Base-by-base conservation (phyloP, 2,329 filamentous ascomycete species). In the Alternaria infectoria region DNA sequence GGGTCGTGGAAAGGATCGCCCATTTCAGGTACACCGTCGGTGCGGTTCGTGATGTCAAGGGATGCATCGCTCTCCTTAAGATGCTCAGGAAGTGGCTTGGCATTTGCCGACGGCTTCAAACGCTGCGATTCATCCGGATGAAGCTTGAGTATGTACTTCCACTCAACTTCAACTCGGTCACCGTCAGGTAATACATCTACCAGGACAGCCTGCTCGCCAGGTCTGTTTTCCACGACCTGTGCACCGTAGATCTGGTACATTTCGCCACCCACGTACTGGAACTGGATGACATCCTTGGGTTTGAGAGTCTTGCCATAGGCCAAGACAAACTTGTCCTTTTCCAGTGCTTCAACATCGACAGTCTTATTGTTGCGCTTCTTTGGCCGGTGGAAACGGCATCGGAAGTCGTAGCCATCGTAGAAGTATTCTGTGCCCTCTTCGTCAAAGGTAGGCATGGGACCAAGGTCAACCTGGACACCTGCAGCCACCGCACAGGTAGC, bases 221-320 rank as follows among this genome's bases (percentile, higher is more conserved):
- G 82, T 62, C 92, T 86, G 69, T 97, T 98, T 81, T 97, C 92
- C 23, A 96, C 86, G 51, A 99, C 90, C 57, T 93, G 85, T 56
- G 93, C 96, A 40, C 93, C 96, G 80, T 97, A 97, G 45, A 98
- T 96, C 60, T 98, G 93, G 40, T 92, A 90, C 65, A 97, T 92
- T 26, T 92, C 89, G 77, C 90, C 88, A 43, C 75, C 77, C 80
- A 91, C 84, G 77, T 91, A 91, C 79, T 99, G 96, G 76, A 96
- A 87, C 77, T 99, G 96, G 68, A 96, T 91, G 30, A 95, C 87
- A 58, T 96, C 91, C 61, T 92, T 91, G 63, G 86, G 83, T 73
- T 89, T 87, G 61, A 97, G 83, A 2, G 86, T 86, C 57, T 86
- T 86, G 2, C 93, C 93, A 46, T 89, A 90, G 61, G 89, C 86